Evolutionary conservation across 169 alveolate genomes (phyloP), one percentile per base, ranked within the genome.

Genomic region (Plasmodium yoelii): DNA sequence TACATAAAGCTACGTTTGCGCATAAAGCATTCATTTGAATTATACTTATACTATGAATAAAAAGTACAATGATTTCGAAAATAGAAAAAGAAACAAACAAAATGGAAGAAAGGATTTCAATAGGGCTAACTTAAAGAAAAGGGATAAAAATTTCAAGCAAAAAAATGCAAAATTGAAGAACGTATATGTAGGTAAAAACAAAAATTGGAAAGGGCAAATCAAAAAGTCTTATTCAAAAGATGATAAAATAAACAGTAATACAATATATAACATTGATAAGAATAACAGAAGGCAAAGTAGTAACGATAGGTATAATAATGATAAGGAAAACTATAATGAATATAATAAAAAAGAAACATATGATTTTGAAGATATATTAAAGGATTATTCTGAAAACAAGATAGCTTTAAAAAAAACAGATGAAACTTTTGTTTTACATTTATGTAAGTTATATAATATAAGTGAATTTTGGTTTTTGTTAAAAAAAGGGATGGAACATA

Each of bases 361-460:
- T 61, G 88, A 82, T 12, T n/a, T 82, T 55, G 82, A 67, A 10
- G 19, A 67, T 44, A 44, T 65, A 44, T 12, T 82, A 28, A 44
- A 57, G 5, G 28, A 19, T 67, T 46, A 55, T 28, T 61, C 56
- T 19, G 84, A 82, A 34, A 67, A 65, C 56, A 82, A 82, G 42
- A 57, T 82, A n/a, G 6, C 42, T 28, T 55, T 82, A 82, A 82
- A 82, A 55, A 82, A 67, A 67, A 44, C 60, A 22, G 90, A 82
- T 18, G 84, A 82, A 4, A 44, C 42, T 53, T 82, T 82, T 82
- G 67, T 82, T 28, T 22, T 8, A 26, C 26, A 82, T 59, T 9
- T 82, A 19, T 67, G 60, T 49, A 82, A 13, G 22, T 2, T 82
- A 9, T 82, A 82, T 47, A 49, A 56, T 44, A 26, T 65, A 44